These are phyloP conservation scores for Camelina laxa DNA, from an alignment of 345 rosid species.

Conservation along the genomic window DNA sequence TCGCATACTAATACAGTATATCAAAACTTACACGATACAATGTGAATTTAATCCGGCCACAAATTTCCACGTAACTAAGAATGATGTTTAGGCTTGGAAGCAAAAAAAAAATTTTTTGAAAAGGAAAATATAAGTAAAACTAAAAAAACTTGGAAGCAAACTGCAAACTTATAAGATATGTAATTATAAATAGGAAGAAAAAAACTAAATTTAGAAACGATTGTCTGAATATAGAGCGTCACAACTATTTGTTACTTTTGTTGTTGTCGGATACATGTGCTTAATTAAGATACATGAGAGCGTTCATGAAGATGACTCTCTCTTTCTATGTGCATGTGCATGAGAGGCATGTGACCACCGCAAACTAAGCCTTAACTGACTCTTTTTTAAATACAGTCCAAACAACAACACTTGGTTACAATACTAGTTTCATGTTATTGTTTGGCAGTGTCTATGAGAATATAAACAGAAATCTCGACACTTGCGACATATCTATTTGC, in stretches of 20 bases:
- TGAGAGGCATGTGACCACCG: constrained; percentile 50
- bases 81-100: too few relatives aligned
- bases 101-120: too few relatives aligned
- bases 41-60: too few relatives aligned
- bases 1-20: too few relatives aligned
- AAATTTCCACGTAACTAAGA: too few relatives aligned
- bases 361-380: constrained; percentile 37
- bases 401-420: constrained; percentile 20
- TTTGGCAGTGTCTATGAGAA: constrained; percentile 33
- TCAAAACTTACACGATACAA: too few relatives aligned
- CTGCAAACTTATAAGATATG: too few relatives aligned
- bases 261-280: constrained; percentile 44
- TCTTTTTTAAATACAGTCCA: neutral
- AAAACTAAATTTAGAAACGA: too few relatives aligned
- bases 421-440: neutral
- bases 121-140: too few relatives aligned
- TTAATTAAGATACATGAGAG: constrained; percentile 25
- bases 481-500: constrained; percentile 26
- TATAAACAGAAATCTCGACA: constrained; percentile 14
- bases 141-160: too few relatives aligned
- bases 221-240: constrained; percentile 22
- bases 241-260: constrained; percentile 32
- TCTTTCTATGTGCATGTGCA: constrained; percentile 42
- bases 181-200: too few relatives aligned
- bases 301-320: constrained; percentile 31